Percentiles rank a stretch among this genome's conserved stretches.
phyloP scores from a whole-genome alignment of 345 rosid species.

The Eucalyptus tenuipes region DNA sequence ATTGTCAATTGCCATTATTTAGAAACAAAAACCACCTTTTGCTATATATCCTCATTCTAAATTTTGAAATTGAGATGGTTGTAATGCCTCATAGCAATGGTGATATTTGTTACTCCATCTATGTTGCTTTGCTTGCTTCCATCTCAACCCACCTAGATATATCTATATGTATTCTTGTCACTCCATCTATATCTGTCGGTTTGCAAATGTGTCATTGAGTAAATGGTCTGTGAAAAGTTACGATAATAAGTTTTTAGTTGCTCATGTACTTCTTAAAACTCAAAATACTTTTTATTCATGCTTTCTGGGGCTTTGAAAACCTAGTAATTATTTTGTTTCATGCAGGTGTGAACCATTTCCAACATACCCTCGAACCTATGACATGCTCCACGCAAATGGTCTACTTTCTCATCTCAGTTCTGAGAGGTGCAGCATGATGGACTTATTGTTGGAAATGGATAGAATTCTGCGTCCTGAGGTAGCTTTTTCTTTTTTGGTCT shows the following conservation, averaged over 20 bases:
- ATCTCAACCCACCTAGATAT: neutral
- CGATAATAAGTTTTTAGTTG: neutral
- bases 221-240: neutral
- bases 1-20: neutral
- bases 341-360: slow-evolving; percentile 97
- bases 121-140: neutral
- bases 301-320: neutral
- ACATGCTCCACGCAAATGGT: slow-evolving; percentile 88
- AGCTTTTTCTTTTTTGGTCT: neutral
- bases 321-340: neutral
- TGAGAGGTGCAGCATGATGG: slow-evolving; percentile 61
- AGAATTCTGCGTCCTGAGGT: slow-evolving; percentile 97
- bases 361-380: slow-evolving; percentile 94
- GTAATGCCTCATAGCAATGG: neutral
- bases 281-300: neutral
- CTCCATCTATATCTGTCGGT: neutral
- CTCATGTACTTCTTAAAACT: neutral
- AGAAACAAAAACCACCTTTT: neutral
- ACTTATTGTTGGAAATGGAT: slow-evolving; percentile 86
- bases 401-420: slow-evolving; percentile 63
- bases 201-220: neutral
- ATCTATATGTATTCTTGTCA: neutral
- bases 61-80: neutral
- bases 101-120: neutral
- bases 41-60: neutral